phyloP scores from a whole-genome alignment of 192 early-diverging fungal genomes.

The Backusella tarrabulga region DNA sequence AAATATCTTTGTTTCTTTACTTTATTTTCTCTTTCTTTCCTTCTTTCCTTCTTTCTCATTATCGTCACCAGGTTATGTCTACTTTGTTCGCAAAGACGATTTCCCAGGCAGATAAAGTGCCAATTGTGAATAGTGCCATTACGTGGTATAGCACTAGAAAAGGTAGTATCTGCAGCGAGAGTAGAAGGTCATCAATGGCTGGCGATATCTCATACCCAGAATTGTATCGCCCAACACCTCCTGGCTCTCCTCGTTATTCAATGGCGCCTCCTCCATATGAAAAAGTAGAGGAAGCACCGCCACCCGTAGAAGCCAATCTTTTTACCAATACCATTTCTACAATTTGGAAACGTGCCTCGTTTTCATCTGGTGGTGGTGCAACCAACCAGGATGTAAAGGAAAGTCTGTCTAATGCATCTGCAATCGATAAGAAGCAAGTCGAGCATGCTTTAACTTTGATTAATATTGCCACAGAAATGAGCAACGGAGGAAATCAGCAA shows the following conservation, averaged over 20 bases:
- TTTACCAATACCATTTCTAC: background rate
- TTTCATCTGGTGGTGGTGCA: background rate
- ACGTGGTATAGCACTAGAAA: constrained; percentile 3
- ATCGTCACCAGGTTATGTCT: background rate
- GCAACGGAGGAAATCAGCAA: constrained; percentile 13
- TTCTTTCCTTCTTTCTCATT: background rate
- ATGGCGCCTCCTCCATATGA: constrained; percentile 19
- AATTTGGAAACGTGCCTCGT: constrained; percentile 13
- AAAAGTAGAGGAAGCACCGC: background rate
- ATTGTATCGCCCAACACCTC: constrained; percentile 6
- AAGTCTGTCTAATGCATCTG: background rate
- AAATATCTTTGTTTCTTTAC: background rate
- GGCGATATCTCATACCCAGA: background rate
- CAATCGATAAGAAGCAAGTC: constrained; percentile 15
- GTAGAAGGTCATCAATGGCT: background rate
- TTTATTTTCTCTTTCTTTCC: background rate
- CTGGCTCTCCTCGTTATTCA: constrained; percentile 8
- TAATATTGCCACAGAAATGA: constrained; percentile 22
- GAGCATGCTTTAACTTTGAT: constrained; percentile 25
- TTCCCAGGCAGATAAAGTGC: constrained; percentile 12
- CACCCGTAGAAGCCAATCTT: background rate
- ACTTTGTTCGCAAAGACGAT: background rate
- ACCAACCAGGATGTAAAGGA: background rate
- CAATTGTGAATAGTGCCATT: constrained; percentile 2
- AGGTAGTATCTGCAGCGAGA: background rate